Base-by-base conservation (phyloP, 2,329 filamentous ascomycete species). In the Pseudocercospora eumusae region DNA sequence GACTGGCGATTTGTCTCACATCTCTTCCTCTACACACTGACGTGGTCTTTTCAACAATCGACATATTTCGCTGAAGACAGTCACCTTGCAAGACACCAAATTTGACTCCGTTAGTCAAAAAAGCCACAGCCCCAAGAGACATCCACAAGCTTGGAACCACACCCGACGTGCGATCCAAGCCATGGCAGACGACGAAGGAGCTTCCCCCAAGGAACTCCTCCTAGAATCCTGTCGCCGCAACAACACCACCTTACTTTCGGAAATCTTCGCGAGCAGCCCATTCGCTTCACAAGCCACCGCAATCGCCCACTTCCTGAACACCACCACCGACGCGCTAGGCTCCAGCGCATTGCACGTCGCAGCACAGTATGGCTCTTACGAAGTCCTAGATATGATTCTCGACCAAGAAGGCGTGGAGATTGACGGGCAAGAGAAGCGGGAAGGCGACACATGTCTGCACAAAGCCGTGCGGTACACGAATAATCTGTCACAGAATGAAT, bases 191-290 rank as follows among this genome's bases (percentile, higher is more conserved):
- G 71, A 73, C 64, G 69, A 96, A 89, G 95, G 93, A 75, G 93
- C 93, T 70, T 91, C 91, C 63, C 86, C 88, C 52, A 84, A 88
- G 76, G 93, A 98, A 81, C 85, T 91, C 73, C 85, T 98, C 70
- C 86, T 98, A 78, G 93, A 96, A 81, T 91, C 95, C 71, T 96
- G 91, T 80, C 91, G 93, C 64, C 86, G 92, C 73, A 93, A 98
- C 83, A 97, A 98, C 79, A 88, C 88, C 69, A 88, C 93, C 58
- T 86, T 98, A 64, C 86, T 98, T 60, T 79, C 85, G 70, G 88
- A 95, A 71, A 84, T 93, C 61, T 83, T 97, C 68, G 78, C 84
- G 45, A 79, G 80, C 67, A 56, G 53, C 23, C 65, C 69, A 1
- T 80, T 85, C 73, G 75, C 75, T 66, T 75, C 79, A 58, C 74